Evolutionary conservation across 306 rosid species (phyloP).

Genomic region (Rosa persica): DNA sequence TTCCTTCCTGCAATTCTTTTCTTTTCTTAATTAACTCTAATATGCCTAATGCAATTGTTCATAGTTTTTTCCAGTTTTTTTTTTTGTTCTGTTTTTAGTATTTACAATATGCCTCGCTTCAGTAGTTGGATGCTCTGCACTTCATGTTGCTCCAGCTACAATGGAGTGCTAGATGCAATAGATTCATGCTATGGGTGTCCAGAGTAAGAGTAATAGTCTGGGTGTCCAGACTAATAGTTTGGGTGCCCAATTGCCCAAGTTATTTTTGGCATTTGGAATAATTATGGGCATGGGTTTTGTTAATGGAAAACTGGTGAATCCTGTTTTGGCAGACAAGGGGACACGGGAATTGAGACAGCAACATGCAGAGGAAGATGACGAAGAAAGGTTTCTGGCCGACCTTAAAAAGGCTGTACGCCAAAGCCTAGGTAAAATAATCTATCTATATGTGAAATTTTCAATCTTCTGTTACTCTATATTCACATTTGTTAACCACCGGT

Average conservation of each 20-base stretch:
- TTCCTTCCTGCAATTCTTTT: no score
- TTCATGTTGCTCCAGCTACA: no score
- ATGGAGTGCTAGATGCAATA: no score
- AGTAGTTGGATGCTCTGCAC: no score
- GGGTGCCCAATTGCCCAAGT: no score
- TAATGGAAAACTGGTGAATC: constrained; percentile 30
- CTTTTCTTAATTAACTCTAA: no score
- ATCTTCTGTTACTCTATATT: background rate
- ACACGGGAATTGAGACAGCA: constrained; percentile 47
- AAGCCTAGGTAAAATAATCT: constrained; percentile 83
- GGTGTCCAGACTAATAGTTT: no score
- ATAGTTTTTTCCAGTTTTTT: no score
- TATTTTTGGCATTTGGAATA: constrained; percentile 17
- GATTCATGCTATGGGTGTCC: no score
- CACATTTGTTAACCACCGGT: background rate
- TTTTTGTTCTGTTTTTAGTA: background rate
- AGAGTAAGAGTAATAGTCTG: no score
- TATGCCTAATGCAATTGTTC: no score
- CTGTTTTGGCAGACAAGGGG: constrained; percentile 47
- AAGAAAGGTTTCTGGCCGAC: constrained; percentile 94
- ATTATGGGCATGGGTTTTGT: constrained; percentile 23
- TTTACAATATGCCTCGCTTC: no score
- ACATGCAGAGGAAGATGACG: constrained; percentile 71
- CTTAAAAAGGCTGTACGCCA: constrained; percentile 79
- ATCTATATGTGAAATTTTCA: background rate